Evolutionary conservation across 192 early-diverging fungal genomes (phyloP).

Genomic region (Rhizoclosmatium sp.): DNA sequence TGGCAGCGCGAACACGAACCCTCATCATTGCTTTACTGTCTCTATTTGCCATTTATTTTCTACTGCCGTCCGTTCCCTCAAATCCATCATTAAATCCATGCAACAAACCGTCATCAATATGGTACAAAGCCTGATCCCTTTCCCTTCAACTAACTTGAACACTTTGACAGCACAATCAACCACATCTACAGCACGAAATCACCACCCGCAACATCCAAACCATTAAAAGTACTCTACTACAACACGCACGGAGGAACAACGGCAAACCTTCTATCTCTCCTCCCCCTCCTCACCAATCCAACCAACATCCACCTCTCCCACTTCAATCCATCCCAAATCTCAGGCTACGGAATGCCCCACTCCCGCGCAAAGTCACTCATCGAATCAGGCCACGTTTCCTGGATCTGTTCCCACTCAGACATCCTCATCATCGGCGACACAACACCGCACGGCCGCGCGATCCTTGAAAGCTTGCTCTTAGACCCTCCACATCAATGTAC

Average conservation of each 20-base stretch:
- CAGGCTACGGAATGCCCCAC: constrained; percentile 20
- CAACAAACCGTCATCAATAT: neutral
- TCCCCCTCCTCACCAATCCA: neutral
- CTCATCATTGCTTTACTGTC: too few species aligned
- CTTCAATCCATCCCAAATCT: constrained; percentile 19
- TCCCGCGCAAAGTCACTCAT: neutral
- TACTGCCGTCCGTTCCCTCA: neutral
- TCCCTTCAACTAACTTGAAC: too few species aligned
- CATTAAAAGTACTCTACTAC: constrained; percentile 18
- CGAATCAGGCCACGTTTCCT: constrained; percentile 22
- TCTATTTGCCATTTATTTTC: neutral
- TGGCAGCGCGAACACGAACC: too few species aligned
- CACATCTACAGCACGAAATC: constrained; percentile 52
- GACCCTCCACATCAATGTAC: neutral
- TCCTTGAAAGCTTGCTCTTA: neutral
- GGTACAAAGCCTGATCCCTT: neutral
- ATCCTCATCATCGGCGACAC: constrained; percentile 24
- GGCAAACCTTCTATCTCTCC: neutral
- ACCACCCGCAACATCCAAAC: neutral
- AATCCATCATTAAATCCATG: neutral
- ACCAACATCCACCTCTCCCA: constrained; percentile 7
- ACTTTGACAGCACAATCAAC: constrained; percentile 46
- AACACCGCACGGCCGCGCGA: constrained; percentile 20
- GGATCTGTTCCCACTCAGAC: constrained; percentile 5
- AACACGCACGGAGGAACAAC: constrained; percentile 17